Conservation (phyloP, 352 stramenopile species). For the Globisporangium canariense region DNA sequence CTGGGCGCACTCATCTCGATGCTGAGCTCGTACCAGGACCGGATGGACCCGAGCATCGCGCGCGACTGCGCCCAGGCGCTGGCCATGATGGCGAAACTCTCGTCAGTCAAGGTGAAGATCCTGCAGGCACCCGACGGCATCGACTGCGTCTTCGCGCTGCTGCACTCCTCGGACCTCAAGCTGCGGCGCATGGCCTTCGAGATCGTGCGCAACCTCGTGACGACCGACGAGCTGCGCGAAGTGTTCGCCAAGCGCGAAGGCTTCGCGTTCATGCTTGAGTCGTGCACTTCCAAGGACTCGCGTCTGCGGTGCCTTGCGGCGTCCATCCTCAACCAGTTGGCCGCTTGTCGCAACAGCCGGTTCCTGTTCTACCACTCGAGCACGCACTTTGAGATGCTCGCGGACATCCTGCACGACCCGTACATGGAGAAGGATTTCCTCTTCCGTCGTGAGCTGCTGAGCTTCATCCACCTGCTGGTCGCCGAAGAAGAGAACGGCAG, state of each 20-base stretch:
- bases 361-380: slow-evolving; percentile 60
- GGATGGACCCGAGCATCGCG: slow-evolving; percentile 56
- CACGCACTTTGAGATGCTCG: slow-evolving; percentile 46
- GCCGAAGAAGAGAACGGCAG: slow-evolving; percentile 52
- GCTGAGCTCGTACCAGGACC: slow-evolving; percentile 43
- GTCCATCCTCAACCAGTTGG: slow-evolving; percentile 55
- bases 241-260: slow-evolving; percentile 61
- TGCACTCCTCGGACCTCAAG: slow-evolving; percentile 48
- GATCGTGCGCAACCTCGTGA: slow-evolving; percentile 57
- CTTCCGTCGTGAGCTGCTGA: slow-evolving; percentile 61
- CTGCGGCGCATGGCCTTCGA: slow-evolving; percentile 53
- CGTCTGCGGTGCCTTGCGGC: slow-evolving; percentile 51
- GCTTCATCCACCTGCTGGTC: slow-evolving; percentile 58
- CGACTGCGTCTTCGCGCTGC: slow-evolving; percentile 64
- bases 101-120: slow-evolving; percentile 54
- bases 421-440: slow-evolving; percentile 60
- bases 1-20: slow-evolving; percentile 78
- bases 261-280: slow-evolving; percentile 63
- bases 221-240: slow-evolving; percentile 54
- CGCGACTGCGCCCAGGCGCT: slow-evolving; percentile 67
- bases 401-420: slow-evolving; percentile 50
- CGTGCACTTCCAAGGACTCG: slow-evolving; percentile 54
- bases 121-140: slow-evolving; percentile 63
- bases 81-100: slow-evolving; percentile 48
- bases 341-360: slow-evolving; percentile 48